Conservation (phyloP, 2,329 filamentous ascomycete genomes). For the Epichloe aotearoae region DNA sequence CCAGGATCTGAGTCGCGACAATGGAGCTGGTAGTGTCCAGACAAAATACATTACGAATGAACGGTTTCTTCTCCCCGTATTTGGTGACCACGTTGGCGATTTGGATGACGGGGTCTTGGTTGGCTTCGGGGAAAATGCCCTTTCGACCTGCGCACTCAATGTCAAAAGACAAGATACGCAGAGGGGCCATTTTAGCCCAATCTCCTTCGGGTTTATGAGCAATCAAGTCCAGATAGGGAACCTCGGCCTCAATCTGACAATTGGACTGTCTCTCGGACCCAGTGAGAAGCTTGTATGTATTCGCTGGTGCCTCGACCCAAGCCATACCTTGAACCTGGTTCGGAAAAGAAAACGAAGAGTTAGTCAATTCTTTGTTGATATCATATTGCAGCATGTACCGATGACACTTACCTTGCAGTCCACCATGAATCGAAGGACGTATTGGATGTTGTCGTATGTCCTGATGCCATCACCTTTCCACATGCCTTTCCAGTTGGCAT, state of each 20-base stretch:
- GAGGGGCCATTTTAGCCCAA: conserved; percentile 94
- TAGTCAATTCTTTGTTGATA: conserved; percentile 6
- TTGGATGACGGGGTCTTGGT: conserved; percentile 88
- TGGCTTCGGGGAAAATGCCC: conserved; percentile 89
- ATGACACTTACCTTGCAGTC: conserved; percentile 59
- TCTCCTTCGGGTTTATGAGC: conserved; percentile 82
- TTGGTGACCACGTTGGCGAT: conserved; percentile 92
- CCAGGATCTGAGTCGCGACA: conserved; percentile 84
- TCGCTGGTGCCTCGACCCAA: conserved; percentile 78
- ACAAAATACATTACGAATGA: conserved; percentile 93
- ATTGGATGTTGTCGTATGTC: conserved; percentile 94
- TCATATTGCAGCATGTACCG: background rate
- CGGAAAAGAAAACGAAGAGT: background rate
- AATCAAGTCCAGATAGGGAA: conserved; percentile 71
- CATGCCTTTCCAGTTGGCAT: conserved; percentile 79
- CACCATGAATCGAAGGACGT: conserved; percentile 93
- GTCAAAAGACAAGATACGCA: conserved; percentile 90
- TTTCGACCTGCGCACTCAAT: conserved; percentile 98
- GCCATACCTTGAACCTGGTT: conserved; percentile 79
- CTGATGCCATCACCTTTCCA: conserved; percentile 69
- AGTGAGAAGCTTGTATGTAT: conserved; percentile 58
- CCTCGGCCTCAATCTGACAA: conserved; percentile 87
- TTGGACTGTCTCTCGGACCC: conserved; percentile 62
- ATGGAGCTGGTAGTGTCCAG: conserved; percentile 85
- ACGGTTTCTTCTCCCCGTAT: conserved; percentile 92